Percentiles rank a stretch among this genome's conserved stretches.
Conservation (phyloP, 1,284 basidiomycete genomes). For the Amylostereum chailletii region DNA sequence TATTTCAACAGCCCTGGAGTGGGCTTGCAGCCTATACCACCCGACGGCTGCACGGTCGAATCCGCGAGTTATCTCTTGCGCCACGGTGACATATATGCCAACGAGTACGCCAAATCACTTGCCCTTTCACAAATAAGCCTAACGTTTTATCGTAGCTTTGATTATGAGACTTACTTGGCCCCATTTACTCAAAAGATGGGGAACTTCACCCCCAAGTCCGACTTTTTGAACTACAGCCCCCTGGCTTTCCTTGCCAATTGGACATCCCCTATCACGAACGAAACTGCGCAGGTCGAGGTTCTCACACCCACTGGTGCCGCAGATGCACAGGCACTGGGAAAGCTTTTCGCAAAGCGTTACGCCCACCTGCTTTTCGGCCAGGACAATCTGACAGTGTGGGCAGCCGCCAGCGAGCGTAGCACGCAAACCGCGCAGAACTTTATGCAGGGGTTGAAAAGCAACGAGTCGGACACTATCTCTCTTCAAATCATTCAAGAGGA, state of each 20-base stretch:
- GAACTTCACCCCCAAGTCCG: constrained; percentile 10
- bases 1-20: constrained; percentile 7
- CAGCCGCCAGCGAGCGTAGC: constrained; percentile 12
- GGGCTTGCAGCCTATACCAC: constrained; percentile 1
- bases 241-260: constrained; percentile 8
- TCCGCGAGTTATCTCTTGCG: constrained; percentile 10
- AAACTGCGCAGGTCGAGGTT: constrained; percentile 14
- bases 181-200: constrained; percentile 15
- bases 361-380: constrained; percentile 7
- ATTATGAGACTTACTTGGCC: constrained; percentile 14
- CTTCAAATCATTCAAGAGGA: constrained; percentile 13
- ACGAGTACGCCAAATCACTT: constrained; percentile 4
- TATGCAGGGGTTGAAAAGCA: constrained; percentile 11
- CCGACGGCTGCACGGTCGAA: constrained; percentile 1
- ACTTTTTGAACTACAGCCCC: constrained; percentile 7
- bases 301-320: constrained; percentile 13
- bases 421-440: constrained; percentile 11
- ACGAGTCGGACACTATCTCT: background rate
- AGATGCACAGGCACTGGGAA: constrained; percentile 13
- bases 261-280: constrained; percentile 14
- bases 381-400: constrained; percentile 10
- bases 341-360: constrained; percentile 11
- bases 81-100: constrained; percentile 16
- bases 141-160: constrained; percentile 4
- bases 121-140: too few relatives aligned